A percentile compares a stretch with the other conserved stretches of the same genome.
phyloP scores from a whole-genome alignment of 108 stramenopile genomes.

The Cyclotella atomus region DNA sequence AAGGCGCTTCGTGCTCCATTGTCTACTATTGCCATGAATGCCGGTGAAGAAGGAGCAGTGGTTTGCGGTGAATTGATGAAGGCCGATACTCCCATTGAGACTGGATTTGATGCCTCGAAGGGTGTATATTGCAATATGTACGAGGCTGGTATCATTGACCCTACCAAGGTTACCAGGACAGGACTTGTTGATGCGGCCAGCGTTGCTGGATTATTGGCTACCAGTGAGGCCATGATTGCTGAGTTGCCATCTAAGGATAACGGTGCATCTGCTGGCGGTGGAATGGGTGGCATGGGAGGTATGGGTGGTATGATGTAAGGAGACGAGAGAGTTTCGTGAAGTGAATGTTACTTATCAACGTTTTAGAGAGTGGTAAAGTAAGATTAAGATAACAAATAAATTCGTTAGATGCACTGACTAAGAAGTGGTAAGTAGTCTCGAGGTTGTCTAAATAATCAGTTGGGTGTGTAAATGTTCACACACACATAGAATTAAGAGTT shows the following conservation, averaged over 20 bases:
- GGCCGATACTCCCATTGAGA: slow-evolving; percentile 68
- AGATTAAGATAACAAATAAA: too few relatives aligned
- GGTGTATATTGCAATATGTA: slow-evolving; percentile 94
- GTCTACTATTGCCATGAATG: slow-evolving; percentile 94
- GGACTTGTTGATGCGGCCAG: slow-evolving; percentile 98
- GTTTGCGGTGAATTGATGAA: slow-evolving; percentile 94
- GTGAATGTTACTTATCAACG: too few relatives aligned
- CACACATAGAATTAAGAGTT: too few relatives aligned
- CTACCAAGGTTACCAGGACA: slow-evolving; percentile 99
- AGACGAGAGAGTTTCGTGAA: too few relatives aligned
- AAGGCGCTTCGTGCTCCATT: slow-evolving; percentile 93
- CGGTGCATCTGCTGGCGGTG: slow-evolving; percentile 51
- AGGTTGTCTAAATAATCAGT: too few relatives aligned
- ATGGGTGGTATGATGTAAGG: slow-evolving; percentile 49
- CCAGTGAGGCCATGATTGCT: slow-evolving; percentile 98
- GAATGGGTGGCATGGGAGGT: slow-evolving; percentile 87
- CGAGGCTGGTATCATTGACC: slow-evolving; percentile 98
- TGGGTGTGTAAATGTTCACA: too few relatives aligned
- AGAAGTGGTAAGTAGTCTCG: too few relatives aligned
- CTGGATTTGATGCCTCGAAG: slow-evolving; percentile 92
- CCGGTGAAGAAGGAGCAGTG: slow-evolving; percentile 97
- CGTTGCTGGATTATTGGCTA: slow-evolving; percentile 96
- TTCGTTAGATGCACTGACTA: too few relatives aligned
- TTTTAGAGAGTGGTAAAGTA: too few relatives aligned
- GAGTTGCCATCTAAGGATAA: slow-evolving; percentile 90